Conservation (phyloP, 177 flowering plant genomes). For the Vitis hybrid region DNA sequence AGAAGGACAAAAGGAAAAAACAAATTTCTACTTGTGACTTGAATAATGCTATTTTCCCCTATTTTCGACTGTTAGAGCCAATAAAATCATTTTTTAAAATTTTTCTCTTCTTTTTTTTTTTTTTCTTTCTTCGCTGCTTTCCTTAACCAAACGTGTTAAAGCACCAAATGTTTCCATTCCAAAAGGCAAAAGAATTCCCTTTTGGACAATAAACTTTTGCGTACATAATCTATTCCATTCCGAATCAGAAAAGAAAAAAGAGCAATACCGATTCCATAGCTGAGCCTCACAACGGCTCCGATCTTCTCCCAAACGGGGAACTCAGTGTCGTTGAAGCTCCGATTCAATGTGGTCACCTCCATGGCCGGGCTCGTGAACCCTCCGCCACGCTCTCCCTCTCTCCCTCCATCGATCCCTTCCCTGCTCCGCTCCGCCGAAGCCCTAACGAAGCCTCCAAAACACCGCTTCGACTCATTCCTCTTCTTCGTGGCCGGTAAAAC, state of each 20-base stretch:
- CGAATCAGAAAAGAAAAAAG: not conserved
- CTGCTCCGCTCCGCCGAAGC: constrained; percentile 50
- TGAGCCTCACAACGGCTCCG: constrained; percentile 87
- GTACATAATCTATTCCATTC: not conserved
- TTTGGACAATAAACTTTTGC: too few relatives aligned
- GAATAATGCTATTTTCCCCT: too few relatives aligned
- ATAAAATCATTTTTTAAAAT: too few relatives aligned
- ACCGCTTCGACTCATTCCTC: constrained; percentile 12
- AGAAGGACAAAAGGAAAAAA: too few relatives aligned
- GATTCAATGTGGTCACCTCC: constrained; percentile 72
- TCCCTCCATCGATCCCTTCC: constrained; percentile 36
- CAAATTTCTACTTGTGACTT: too few relatives aligned
- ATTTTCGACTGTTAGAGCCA: too few relatives aligned
- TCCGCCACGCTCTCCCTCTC: constrained; percentile 24
- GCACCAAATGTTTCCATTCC: too few relatives aligned
- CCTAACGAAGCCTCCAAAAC: constrained; percentile 24
- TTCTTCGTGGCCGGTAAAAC: constrained; percentile 12
- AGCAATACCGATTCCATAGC: constrained; percentile 82
- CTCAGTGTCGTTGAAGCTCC: constrained; percentile 56
- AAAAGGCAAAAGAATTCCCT: too few relatives aligned
- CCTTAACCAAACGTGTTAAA: too few relatives aligned
- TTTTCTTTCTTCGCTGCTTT: too few relatives aligned
- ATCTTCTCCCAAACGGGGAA: constrained; percentile 92
- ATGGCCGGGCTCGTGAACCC: constrained; percentile 48
- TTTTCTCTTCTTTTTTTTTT: too few relatives aligned